Evolutionary conservation across 2,329 filamentous ascomycete species (phyloP).

Genomic region (Helotiales sp.): DNA sequence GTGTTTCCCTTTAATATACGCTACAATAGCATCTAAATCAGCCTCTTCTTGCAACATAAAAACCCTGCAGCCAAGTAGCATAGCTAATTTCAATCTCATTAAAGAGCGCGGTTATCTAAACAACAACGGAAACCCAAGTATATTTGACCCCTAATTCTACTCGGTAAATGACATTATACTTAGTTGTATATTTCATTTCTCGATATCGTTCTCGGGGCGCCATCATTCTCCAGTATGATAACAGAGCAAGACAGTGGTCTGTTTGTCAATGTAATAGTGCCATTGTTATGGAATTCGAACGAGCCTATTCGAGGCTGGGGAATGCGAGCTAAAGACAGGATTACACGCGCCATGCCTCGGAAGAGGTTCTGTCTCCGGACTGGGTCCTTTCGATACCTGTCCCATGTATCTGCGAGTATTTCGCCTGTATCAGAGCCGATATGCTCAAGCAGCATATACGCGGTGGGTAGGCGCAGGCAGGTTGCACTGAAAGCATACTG

Average conservation of each 20-base stretch:
- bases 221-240: conserved; percentile 43
- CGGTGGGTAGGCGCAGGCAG: conserved; percentile 18
- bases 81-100: no score
- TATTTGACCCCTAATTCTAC: no score
- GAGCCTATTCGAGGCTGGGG: conserved; percentile 34
- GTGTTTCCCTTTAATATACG: no score
- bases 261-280: conserved; percentile 44
- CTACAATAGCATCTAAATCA: no score
- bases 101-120: no score
- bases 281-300: conserved; percentile 39
- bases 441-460: conserved; percentile 34
- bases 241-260: conserved; percentile 41
- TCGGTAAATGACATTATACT: no score
- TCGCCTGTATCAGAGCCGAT: conserved; percentile 32
- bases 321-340: conserved; percentile 32
- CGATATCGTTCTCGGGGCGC: conserved; percentile 41
- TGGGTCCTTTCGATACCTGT: conserved; percentile 27
- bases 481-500: conserved; percentile 20
- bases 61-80: no score
- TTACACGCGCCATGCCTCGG: conserved; percentile 28
- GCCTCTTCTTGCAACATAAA: no score
- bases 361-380: conserved; percentile 41
- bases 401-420: conserved; percentile 41
- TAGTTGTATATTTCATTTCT: conserved; percentile 43
- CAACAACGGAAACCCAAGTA: no score